A percentile compares a stretch with the other conserved stretches of the same genome.
Conservation (phyloP, 2,329 filamentous ascomycete species). For the Salinomyces thailandicus region DNA sequence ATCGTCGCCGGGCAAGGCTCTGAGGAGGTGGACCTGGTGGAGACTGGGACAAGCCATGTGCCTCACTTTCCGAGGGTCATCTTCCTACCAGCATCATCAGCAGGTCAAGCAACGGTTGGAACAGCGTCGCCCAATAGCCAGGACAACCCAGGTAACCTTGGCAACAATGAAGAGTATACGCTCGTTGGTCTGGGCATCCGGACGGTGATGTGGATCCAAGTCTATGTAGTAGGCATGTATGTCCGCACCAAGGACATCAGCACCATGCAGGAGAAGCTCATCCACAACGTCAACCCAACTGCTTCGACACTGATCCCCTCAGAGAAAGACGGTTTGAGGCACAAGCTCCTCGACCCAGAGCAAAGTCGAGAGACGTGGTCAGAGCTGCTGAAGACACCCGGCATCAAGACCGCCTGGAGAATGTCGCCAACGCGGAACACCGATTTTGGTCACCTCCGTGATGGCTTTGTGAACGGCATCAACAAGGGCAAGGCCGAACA, state of each 20-base stretch:
- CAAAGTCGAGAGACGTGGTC: slow-evolving; percentile 66
- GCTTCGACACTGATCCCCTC: slow-evolving; percentile 74
- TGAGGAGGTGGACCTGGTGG: slow-evolving; percentile 61
- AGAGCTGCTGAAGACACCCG: slow-evolving; percentile 52
- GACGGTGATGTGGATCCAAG: slow-evolving; percentile 82
- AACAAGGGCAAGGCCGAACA: slow-evolving; percentile 57
- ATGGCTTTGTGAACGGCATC: slow-evolving; percentile 82
- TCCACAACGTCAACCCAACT: slow-evolving; percentile 62
- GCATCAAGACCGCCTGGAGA: slow-evolving; percentile 67
- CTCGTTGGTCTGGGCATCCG: slow-evolving; percentile 79
- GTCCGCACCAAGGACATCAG: slow-evolving; percentile 74
- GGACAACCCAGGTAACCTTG: slow-evolving; percentile 23
- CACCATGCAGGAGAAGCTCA: slow-evolving; percentile 64
- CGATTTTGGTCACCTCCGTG: slow-evolving; percentile 83
- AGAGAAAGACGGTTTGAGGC: slow-evolving; percentile 66
- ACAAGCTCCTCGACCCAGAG: slow-evolving; percentile 57
- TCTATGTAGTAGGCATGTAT: slow-evolving; percentile 92
- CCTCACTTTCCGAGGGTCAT: slow-evolving; percentile 68
- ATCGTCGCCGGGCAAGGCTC: slow-evolving; percentile 33
- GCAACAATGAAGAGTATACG: slow-evolving; percentile 60
- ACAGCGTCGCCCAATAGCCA: slow-evolving; percentile 20
- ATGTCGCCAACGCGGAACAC: slow-evolving; percentile 88
- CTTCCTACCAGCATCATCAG: slow-evolving; percentile 41
- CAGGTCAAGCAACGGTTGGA: slow-evolving; percentile 8
- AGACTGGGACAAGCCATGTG: slow-evolving; percentile 71